Conservation (phyloP, 179 eudicot genomes). For the Patellifolia procumbens region DNA sequence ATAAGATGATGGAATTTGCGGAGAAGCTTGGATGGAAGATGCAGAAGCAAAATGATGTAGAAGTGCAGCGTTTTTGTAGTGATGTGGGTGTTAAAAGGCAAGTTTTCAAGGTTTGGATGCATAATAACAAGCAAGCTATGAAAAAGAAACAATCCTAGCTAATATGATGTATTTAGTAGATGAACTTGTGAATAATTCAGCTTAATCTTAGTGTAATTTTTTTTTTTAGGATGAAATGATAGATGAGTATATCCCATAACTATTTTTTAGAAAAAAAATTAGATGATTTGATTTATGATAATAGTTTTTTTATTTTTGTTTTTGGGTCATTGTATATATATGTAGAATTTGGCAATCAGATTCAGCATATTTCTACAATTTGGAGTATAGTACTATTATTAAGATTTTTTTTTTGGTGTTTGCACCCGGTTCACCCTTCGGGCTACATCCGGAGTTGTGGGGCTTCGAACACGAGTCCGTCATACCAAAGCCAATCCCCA, state of each 20-base stretch:
- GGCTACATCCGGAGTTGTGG: no score
- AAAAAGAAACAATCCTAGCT: conserved; percentile 44
- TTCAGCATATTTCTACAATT: background rate
- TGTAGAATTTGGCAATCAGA: background rate
- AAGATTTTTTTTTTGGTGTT: no score
- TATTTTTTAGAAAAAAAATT: background rate
- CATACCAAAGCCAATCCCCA: no score
- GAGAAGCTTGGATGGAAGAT: conserved; percentile 68
- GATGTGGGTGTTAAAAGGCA: conserved; percentile 59
- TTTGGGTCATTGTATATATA: background rate
- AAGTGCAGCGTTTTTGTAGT: conserved; percentile 46
- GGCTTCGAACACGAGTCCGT: no score
- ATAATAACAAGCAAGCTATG: conserved; percentile 62
- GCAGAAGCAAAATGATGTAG: conserved; percentile 55
- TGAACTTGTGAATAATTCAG: background rate
- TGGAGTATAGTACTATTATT: no score
- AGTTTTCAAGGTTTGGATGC: conserved; percentile 92
- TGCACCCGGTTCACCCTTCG: no score
- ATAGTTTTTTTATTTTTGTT: no score
- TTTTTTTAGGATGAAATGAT: background rate
- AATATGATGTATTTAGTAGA: background rate
- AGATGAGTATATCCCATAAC: background rate
- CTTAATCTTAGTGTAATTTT: conserved; percentile 2
- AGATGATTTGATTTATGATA: no score
- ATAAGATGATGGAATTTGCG: conserved; percentile 64